Percentiles rank a stretch among this genome's conserved stretches.
phyloP scores from a whole-genome alignment of 2,329 filamentous ascomycete genomes.

The Cladosporium colombiae region DNA sequence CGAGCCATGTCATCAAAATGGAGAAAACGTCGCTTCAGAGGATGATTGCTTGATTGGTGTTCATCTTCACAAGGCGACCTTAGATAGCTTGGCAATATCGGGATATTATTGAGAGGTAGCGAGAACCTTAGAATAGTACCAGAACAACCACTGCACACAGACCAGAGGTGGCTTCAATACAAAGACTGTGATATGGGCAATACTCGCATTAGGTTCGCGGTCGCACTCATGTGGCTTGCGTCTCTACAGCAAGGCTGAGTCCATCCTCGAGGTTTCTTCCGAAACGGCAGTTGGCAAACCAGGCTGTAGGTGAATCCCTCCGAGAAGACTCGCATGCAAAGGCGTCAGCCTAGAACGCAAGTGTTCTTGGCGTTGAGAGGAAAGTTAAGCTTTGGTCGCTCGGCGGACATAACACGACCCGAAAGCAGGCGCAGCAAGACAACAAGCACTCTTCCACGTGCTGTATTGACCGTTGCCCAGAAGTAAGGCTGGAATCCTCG shows the following conservation, averaged over 20 bases:
- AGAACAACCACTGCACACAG: not conserved
- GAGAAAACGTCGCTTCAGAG: not conserved
- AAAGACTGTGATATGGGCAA: not conserved
- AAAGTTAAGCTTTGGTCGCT: conserved; percentile 1
- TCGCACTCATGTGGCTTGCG: not conserved
- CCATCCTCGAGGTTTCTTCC: not conserved
- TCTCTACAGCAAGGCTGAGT: not conserved
- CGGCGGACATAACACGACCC: not conserved
- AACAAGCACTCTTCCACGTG: not conserved
- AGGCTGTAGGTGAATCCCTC: not conserved
- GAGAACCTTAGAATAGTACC: not conserved
- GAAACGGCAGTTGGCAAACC: not conserved
- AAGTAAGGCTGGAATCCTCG: not conserved
- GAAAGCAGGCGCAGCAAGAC: not conserved
- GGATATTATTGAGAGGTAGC: not conserved
- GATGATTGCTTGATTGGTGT: not conserved
- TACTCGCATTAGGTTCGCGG: not conserved
- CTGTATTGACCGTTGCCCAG: not conserved
- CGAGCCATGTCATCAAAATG: not conserved
- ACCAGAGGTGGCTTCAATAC: not conserved
- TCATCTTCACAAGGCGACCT: not conserved
- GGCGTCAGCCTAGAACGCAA: not conserved
- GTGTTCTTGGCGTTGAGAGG: not conserved
- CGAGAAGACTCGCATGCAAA: not conserved
- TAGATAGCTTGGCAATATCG: not conserved